Percentiles rank a stretch among this genome's conserved stretches.
phyloP scores from a whole-genome alignment of 2,329 filamentous ascomycete species.

The Alternaria postmessia region DNA sequence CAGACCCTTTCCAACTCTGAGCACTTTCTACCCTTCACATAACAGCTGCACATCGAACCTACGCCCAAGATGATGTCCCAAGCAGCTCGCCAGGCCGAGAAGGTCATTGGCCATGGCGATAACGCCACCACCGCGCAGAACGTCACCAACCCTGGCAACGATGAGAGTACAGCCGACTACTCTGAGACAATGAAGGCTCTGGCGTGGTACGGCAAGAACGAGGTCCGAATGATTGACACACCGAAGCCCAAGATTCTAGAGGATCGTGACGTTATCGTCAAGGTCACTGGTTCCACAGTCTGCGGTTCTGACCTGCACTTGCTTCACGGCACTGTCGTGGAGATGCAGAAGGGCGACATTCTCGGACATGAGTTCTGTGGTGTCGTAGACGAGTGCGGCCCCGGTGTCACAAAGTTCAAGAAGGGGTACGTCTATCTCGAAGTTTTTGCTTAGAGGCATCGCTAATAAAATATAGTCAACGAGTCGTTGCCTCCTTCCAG shows the following conservation, averaged over 20 bases:
- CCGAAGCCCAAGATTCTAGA: conserved; percentile 78
- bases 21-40: background rate
- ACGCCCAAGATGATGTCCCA: conserved; percentile 45
- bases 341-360: conserved; percentile 61
- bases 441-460: background rate
- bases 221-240: conserved; percentile 73
- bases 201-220: conserved; percentile 83
- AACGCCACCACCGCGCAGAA: conserved; percentile 74
- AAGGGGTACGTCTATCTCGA: conserved; percentile 44
- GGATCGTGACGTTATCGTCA: conserved; percentile 78
- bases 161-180: conserved; percentile 54
- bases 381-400: conserved; percentile 57
- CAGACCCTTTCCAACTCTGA: background rate
- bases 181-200: conserved; percentile 78
- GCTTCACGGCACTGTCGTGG: conserved; percentile 57
- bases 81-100: conserved; percentile 73
- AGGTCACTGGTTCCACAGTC: conserved; percentile 72
- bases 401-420: conserved; percentile 53
- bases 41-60: conserved; percentile 13
- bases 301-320: conserved; percentile 70
- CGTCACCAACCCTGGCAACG: conserved; percentile 67
- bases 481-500: conserved; percentile 87
- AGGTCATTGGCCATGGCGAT: conserved; percentile 71
- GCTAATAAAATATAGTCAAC: conserved; percentile 48
- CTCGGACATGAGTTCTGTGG: conserved; percentile 63